A percentile compares a stretch with the other conserved stretches of the same genome.
Evolutionary conservation across 805 yeast genomes (phyloP).

Genomic region (Hanseniaspora mollemarum): DNA sequence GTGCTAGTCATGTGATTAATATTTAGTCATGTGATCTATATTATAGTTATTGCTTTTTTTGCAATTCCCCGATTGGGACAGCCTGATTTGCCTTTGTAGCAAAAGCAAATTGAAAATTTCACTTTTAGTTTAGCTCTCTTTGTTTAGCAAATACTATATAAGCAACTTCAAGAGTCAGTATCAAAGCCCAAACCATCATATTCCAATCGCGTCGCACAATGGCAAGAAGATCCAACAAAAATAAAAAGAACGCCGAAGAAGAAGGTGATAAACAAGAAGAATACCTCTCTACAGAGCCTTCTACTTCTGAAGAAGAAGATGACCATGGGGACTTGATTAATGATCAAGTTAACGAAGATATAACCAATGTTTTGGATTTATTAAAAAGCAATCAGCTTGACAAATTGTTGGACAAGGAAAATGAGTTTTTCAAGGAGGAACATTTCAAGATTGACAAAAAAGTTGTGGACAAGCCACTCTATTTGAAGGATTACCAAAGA

Average conservation of each 20-base stretch:
- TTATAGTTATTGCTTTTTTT: too few species aligned
- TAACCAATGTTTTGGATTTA: constrained; percentile 58
- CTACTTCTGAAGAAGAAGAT: constrained; percentile 58
- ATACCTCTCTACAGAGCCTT: constrained; percentile 33
- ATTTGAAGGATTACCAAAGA: constrained; percentile 86
- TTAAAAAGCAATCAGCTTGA: constrained; percentile 53
- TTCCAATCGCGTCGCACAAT: neutral
- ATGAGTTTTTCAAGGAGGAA: constrained; percentile 62
- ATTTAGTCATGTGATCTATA: too few species aligned
- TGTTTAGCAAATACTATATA: too few species aligned
- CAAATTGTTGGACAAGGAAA: constrained; percentile 50
- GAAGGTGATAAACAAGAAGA: constrained; percentile 29
- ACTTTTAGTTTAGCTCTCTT: too few species aligned
- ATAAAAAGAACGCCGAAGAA: constrained; percentile 20
- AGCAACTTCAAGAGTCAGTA: too few species aligned
- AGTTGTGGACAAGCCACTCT: constrained; percentile 57
- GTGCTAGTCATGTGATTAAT: too few species aligned
- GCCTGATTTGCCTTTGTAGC: too few species aligned
- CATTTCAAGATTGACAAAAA: constrained; percentile 26
- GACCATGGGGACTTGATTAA: constrained; percentile 82
- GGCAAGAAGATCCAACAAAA: constrained; percentile 23
- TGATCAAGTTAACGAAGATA: constrained; percentile 71
- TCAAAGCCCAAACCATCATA: too few species aligned
- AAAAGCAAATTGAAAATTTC: too few species aligned
- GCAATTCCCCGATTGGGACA: too few species aligned